These are phyloP conservation scores for Aureobasidium sp. DNA, from an alignment of 2,329 filamentous ascomycete genomes.

Conservation along the genomic window DNA sequence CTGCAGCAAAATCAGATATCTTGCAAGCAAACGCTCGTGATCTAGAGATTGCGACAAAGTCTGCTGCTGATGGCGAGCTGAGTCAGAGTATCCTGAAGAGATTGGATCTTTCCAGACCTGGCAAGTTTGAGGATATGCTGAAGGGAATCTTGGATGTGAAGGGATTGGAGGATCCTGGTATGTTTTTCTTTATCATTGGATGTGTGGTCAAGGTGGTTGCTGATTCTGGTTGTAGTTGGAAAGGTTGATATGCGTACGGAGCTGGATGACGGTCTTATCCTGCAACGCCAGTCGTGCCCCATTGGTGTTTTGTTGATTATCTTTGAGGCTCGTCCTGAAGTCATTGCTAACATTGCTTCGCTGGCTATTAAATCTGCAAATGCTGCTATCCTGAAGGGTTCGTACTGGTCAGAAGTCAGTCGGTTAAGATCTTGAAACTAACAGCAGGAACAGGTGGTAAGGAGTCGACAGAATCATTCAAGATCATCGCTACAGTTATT, in stretches of 20 bases:
- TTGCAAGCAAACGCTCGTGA: constrained; percentile 81
- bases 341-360: constrained; percentile 95
- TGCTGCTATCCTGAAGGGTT: constrained; percentile 87
- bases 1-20: constrained; percentile 61
- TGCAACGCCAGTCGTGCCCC: constrained; percentile 85
- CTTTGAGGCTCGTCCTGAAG: constrained; percentile 94
- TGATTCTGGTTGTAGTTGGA: constrained; percentile 51
- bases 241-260: constrained; percentile 73
- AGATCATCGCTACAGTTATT: constrained; percentile 79
- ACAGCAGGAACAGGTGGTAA: constrained; percentile 59
- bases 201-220: background rate
- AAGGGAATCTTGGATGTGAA: constrained; percentile 87
- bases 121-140: constrained; percentile 97
- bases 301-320: constrained; percentile 98
- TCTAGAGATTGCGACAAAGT: constrained; percentile 62
- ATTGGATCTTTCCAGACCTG: constrained; percentile 73
- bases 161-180: constrained; percentile 76
- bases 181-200: constrained; percentile 15
- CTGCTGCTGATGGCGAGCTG: constrained; percentile 65
- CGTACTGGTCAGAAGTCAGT: background rate
- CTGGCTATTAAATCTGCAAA: constrained; percentile 96
- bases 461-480: constrained; percentile 91
- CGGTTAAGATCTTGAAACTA: background rate
- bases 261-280: constrained; percentile 73
- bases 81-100: constrained; percentile 79